These are phyloP conservation scores for Mycena alexandri DNA, from an alignment of 768 basidiomycete species.

Conservation along the genomic window DNA sequence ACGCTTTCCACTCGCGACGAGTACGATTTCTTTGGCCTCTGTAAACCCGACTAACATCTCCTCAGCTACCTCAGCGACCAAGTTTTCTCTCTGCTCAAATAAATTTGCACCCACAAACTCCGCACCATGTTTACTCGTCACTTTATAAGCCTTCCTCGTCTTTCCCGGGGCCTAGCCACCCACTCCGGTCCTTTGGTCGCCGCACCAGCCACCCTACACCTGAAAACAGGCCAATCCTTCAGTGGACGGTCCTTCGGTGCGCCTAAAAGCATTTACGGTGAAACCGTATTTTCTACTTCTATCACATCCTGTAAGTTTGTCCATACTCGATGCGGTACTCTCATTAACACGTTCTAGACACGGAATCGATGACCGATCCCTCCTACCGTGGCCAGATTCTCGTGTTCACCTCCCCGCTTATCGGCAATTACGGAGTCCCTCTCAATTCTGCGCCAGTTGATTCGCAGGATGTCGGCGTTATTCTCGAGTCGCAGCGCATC, in stretches of 20 bases:
- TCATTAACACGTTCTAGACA: conserved; percentile 67
- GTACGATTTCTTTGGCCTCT: conserved; percentile 54
- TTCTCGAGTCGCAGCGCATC: conserved; percentile 89
- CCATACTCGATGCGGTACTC: background rate
- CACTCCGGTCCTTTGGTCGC: conserved; percentile 63
- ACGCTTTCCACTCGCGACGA: conserved; percentile 92
- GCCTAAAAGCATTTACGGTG: conserved; percentile 88
- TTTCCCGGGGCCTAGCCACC: conserved; percentile 76
- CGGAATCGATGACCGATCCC: conserved; percentile 99
- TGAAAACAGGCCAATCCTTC: conserved; percentile 96
- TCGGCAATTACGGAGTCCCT: conserved; percentile 99
- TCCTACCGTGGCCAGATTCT: conserved; percentile 98
- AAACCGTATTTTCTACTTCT: conserved; percentile 98
- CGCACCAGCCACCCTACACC: conserved; percentile 87
- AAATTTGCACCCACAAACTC: conserved; percentile 47
- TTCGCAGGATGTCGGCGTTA: conserved; percentile 83
- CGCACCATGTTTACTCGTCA: conserved; percentile 70
- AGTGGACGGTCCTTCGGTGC: conserved; percentile 91
- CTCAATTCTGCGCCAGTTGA: conserved; percentile 79
- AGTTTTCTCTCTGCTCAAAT: conserved; percentile 78
- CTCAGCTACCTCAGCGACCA: conserved; percentile 90
- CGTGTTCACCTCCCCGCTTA: conserved; percentile 98
- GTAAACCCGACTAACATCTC: conserved; percentile 40
- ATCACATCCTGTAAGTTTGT: conserved; percentile 91
- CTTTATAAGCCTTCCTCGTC: conserved; percentile 60